Conservation (phyloP, 805 yeast species). For the Blastobotrys mokoenaii region DNA sequence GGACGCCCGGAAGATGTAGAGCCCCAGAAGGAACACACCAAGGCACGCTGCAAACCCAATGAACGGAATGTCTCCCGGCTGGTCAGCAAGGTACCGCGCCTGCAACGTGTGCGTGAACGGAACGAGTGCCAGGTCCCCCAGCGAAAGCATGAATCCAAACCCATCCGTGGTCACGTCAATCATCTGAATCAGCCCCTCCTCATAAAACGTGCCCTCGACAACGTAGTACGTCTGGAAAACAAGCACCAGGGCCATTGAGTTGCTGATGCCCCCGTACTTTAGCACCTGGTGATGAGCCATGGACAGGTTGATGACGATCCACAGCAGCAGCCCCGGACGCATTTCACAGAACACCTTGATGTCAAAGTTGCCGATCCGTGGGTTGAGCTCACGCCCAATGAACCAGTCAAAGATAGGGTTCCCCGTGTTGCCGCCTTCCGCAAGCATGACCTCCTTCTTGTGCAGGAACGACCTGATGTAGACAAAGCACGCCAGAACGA, state of each 20-base stretch:
- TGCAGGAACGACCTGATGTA: conserved; percentile 56
- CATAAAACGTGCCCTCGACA: conserved; percentile 86
- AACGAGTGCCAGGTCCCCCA: conserved; percentile 88
- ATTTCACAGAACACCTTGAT: conserved; percentile 87
- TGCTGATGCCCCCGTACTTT: conserved; percentile 48
- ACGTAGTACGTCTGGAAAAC: conserved; percentile 72
- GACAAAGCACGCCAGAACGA: conserved; percentile 52
- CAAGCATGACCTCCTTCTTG: conserved; percentile 60
- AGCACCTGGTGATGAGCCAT: conserved; percentile 76
- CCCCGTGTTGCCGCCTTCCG: conserved; percentile 81
- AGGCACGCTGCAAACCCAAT: conserved; percentile 35
- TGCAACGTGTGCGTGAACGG: conserved; percentile 90
- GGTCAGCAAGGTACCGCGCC: conserved; percentile 66
- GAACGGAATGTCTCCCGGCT: conserved; percentile 47
- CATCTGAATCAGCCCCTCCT: conserved; percentile 84
- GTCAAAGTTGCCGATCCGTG: conserved; percentile 78
- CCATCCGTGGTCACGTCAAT: conserved; percentile 96
- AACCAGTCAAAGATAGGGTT: conserved; percentile 82
- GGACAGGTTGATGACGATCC: conserved; percentile 72
- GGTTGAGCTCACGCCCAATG: conserved; percentile 93
- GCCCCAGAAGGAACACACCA: conserved; percentile 51
- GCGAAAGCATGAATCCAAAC: conserved; percentile 90
- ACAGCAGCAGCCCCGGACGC: conserved; percentile 86
- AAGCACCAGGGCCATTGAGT: conserved; percentile 64
- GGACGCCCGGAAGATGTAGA: conserved; percentile 72